These are phyloP conservation scores for Chlamydomonas sphaeroides DNA, from an alignment of 139 green algal genomes.

Conservation along the genomic window DNA sequence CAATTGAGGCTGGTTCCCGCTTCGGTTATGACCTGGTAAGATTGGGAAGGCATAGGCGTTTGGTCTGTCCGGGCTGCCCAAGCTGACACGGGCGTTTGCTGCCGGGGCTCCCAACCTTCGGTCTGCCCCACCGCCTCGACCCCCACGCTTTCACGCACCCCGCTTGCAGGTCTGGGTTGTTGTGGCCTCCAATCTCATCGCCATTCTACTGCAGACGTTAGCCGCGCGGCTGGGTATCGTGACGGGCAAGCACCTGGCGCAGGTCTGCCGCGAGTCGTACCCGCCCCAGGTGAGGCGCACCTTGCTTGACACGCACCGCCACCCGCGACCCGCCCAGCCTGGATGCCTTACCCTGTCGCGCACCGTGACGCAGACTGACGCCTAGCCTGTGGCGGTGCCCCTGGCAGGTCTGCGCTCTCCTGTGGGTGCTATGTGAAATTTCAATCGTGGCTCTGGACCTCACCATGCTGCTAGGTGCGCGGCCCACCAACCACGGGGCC, in stretches of 20 bases:
- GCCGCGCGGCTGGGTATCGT: conserved; percentile 69
- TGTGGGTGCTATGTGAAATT: conserved; percentile 63
- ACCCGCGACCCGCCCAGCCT: too few species aligned
- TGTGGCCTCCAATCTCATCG: conserved; percentile 71
- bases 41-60: too few species aligned
- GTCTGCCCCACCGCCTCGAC: too few species aligned
- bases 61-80: too few species aligned
- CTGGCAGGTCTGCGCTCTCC: conserved; percentile 43
- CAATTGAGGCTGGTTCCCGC: conserved; percentile 64
- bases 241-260: conserved; percentile 70
- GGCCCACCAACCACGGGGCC: too few species aligned
- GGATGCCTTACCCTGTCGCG: too few species aligned
- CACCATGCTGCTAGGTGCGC: conserved; percentile 71
- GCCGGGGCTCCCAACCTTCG: too few species aligned
- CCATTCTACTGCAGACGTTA: conserved; percentile 70
- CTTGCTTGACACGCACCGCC: too few species aligned
- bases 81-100: too few species aligned
- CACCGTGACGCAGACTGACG: too few species aligned
- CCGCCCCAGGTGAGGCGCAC: conserved; percentile 43
- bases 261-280: conserved; percentile 71
- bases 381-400: too few species aligned
- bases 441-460: conserved; percentile 72
- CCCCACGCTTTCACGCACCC: too few species aligned
- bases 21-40: conserved; percentile 70
- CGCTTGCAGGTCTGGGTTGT: conserved; percentile 70